Evolutionary conservation across 495 filamentous ascomycete genomes (phyloP), one percentile per base, ranked within the genome.

Genomic region (Penicillium longicatenatum): DNA sequence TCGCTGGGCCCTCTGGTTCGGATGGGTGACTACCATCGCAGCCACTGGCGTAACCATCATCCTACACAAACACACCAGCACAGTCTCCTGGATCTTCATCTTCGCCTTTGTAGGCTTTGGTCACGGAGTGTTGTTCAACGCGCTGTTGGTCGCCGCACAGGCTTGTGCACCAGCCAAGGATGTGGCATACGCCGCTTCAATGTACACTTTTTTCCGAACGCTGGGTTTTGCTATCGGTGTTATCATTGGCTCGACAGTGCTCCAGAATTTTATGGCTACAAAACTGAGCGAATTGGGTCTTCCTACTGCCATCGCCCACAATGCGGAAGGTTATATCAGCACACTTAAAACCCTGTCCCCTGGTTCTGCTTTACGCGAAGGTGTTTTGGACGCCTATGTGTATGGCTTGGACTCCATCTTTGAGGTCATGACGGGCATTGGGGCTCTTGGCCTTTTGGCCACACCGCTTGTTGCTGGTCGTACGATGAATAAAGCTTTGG

Each of bases 181-280:
- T 10, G 70, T 75, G 12, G 77, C 84, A 33, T 75, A 78, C 21
- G 80, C 80, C 1, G 75, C 75, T 19, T 84, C 83, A 0, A 81
- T 86, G 77, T 86, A 84, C 64, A 79, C 78, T 8, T 87, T 88
- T 60, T 69, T 78, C 54, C 79, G 84, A 0, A 74, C 77, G 0
- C 67, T 85, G 31, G 86, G 84, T 17, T 82, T 85, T 75, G 75
- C 78, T 3, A 61, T 87, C 19, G 85, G 85, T n/a, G 83, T 88
- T 11, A 84, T 82, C 11, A 70, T 85, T 22, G 79, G 79, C 3
- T 80, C 82, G 11, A 79, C 80, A 5, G 74, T 82, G 14, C 85
- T 87, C 64, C 83, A 86, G 61, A 52, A 52, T 31, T 39, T 39
- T 5, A 39, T 39, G 37, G 16, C 14, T 1, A 39, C 14, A 39